Percentiles rank a stretch among this genome's conserved stretches.
Conservation (phyloP, 352 stramenopile species). For the Globisporangium megalacanthum region DNA sequence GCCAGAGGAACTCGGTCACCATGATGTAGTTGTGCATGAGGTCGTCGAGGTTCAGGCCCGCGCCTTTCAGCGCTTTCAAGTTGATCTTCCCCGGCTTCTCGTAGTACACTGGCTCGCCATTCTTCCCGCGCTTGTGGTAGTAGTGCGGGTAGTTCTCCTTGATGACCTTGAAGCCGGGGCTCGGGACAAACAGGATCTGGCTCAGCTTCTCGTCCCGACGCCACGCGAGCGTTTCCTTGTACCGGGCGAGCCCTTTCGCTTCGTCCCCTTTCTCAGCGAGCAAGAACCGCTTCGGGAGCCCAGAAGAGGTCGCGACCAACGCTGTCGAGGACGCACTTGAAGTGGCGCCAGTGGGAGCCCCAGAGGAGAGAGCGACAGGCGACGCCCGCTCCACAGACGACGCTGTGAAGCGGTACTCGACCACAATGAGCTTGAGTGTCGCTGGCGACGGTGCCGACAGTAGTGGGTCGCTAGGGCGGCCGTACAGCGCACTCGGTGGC, state of each 20-base stretch:
- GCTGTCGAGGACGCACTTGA: slow-evolving; percentile 1
- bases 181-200: slow-evolving; percentile 58
- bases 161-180: slow-evolving; percentile 50
- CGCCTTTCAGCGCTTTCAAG: slow-evolving; percentile 33
- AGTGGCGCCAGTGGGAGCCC: neutral
- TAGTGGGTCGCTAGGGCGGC: slow-evolving; percentile 7
- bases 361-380: neutral
- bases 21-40: slow-evolving; percentile 52
- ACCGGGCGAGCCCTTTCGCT: slow-evolving; percentile 51
- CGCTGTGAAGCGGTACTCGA: slow-evolving; percentile 61
- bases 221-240: slow-evolving; percentile 75
- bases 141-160: slow-evolving; percentile 61
- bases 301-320: slow-evolving; percentile 16
- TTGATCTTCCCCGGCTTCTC: slow-evolving; percentile 60
- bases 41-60: slow-evolving; percentile 34
- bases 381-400: neutral
- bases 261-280: slow-evolving; percentile 76
- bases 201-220: slow-evolving; percentile 77
- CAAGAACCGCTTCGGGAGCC: slow-evolving; percentile 60
- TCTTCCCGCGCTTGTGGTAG: slow-evolving; percentile 61
- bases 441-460: slow-evolving; percentile 15
- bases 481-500: slow-evolving; percentile 17
- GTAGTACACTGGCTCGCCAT: slow-evolving; percentile 46
- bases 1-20: slow-evolving; percentile 69
- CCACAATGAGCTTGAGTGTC: slow-evolving; percentile 71